Conservation (phyloP, 495 filamentous ascomycete species). For the Eremomyces bilateralis region DNA sequence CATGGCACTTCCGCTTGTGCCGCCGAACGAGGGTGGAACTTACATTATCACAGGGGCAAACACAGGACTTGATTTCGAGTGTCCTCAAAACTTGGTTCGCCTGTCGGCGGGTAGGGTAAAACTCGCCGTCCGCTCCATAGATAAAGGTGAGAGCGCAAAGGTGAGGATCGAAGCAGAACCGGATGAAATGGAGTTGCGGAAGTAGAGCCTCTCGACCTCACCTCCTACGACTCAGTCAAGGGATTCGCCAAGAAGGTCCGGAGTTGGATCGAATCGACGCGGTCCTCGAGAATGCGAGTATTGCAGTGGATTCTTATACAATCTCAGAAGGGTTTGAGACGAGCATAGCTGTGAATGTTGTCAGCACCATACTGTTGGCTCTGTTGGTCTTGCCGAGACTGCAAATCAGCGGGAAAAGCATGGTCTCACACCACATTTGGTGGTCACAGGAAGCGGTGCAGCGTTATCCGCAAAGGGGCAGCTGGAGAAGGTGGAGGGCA, state of each 20-base stretch:
- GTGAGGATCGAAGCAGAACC: slow-evolving; percentile 25
- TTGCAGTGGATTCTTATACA: slow-evolving; percentile 16
- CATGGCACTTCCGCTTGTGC: too few species aligned
- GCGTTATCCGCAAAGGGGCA: not conserved
- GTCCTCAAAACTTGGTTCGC: slow-evolving; percentile 13
- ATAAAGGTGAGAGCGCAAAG: slow-evolving; percentile 26
- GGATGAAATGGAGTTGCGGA: slow-evolving; percentile 21
- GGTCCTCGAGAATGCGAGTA: slow-evolving; percentile 25
- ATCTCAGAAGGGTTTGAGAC: slow-evolving; percentile 23
- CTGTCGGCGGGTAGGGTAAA: slow-evolving; percentile 17
- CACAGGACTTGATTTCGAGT: slow-evolving; percentile 17
- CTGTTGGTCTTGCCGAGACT: not conserved
- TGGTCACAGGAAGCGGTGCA: not conserved
- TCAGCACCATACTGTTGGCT: not conserved
- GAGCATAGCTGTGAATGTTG: slow-evolving; percentile 28
- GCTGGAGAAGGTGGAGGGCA: not conserved
- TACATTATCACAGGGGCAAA: slow-evolving; percentile 54
- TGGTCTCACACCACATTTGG: not conserved
- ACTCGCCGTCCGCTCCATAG: slow-evolving; percentile 15
- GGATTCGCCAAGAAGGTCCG: slow-evolving; percentile 22
- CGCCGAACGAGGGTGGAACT: too few species aligned
- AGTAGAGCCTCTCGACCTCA: slow-evolving; percentile 34
- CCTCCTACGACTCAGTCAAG: slow-evolving; percentile 26
- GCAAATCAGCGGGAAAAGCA: not conserved
- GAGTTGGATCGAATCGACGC: slow-evolving; percentile 22